A percentile compares a stretch with the other conserved stretches of the same genome.
Evolutionary conservation across 106 monocot species (phyloP).

Genomic region (Dactylorhiza incarnata): DNA sequence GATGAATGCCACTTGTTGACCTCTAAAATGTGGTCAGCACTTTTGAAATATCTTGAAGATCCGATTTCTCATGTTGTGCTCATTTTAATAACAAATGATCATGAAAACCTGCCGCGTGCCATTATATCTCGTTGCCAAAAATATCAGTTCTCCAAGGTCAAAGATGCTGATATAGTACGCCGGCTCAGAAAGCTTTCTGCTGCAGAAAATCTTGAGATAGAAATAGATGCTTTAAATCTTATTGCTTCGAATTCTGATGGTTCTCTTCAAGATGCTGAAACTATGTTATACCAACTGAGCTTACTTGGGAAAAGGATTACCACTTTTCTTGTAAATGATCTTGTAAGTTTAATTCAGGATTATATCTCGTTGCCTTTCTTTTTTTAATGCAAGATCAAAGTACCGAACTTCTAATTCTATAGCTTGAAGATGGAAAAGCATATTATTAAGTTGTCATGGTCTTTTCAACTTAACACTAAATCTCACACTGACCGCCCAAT

Average conservation of each 20-base stretch:
- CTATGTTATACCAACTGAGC: constrained; percentile 52
- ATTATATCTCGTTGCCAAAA: constrained; percentile 55
- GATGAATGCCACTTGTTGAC: constrained; percentile 68
- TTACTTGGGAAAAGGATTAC: constrained; percentile 61
- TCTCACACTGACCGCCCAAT: background rate
- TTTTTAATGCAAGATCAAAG: background rate
- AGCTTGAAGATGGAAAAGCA: background rate
- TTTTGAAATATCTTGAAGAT: constrained; percentile 55
- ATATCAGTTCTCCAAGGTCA: constrained; percentile 61
- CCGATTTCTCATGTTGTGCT: constrained; percentile 44
- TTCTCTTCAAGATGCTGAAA: constrained; percentile 74
- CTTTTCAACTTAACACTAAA: background rate
- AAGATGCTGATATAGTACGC: constrained; percentile 49
- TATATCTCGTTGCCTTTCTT: background rate
- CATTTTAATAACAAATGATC: constrained; percentile 56
- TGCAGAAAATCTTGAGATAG: constrained; percentile 57
- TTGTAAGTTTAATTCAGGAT: constrained; percentile 31
- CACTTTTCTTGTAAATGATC: constrained; percentile 50
- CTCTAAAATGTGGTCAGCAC: constrained; percentile 43
- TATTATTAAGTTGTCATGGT: background rate
- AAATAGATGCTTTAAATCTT: constrained; percentile 46
- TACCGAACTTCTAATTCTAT: background rate
- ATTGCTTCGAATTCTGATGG: constrained; percentile 68
- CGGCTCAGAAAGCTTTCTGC: constrained; percentile 38
- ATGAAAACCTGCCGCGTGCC: constrained; percentile 43